These are phyloP conservation scores for Halteria grandinella DNA, from an alignment of 73 alveolate genomes.

Conservation along the genomic window DNA sequence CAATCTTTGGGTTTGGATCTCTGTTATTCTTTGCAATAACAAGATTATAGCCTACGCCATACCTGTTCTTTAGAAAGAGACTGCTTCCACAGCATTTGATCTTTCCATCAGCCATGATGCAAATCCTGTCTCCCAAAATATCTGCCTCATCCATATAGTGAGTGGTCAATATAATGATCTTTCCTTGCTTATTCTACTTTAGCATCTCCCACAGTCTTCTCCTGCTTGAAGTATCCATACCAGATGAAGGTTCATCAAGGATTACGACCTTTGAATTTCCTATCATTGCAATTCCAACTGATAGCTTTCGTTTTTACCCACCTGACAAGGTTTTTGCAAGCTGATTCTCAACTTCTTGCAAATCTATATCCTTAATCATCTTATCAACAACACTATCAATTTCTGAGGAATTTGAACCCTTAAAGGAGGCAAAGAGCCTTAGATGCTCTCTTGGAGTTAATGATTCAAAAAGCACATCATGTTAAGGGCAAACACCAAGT, in stretches of 20 bases:
- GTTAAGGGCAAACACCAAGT: constrained; percentile 99
- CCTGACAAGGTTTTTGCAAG: constrained; percentile 92
- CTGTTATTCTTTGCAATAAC: constrained; percentile 73
- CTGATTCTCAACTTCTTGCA: constrained; percentile 51
- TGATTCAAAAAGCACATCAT: constrained; percentile 91
- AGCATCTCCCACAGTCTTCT: constrained; percentile 97
- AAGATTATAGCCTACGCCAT: constrained; percentile 97
- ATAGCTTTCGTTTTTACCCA: constrained; percentile 96
- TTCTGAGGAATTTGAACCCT: constrained; percentile 56
- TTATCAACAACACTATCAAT: constrained; percentile 53
- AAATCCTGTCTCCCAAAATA: constrained; percentile 98
- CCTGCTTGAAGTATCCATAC: constrained; percentile 97
- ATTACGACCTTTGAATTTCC: constrained; percentile 92
- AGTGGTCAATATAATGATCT: constrained; percentile 95
- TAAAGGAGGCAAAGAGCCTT: constrained; percentile 79
- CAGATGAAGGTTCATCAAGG: constrained; percentile 98
- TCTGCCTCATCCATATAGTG: constrained; percentile 99
- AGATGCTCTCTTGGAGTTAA: constrained; percentile 87
- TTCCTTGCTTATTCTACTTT: constrained; percentile 85
- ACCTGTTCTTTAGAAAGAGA: constrained; percentile 90
- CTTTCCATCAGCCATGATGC: constrained; percentile 96
- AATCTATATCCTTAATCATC: constrained; percentile 67
- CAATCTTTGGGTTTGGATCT: constrained; percentile 54
- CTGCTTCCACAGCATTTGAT: constrained; percentile 94
- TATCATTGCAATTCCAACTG: constrained; percentile 94